These are phyloP conservation scores for Aspergillus sergii DNA, from an alignment of 2,329 filamentous ascomycete genomes.

Conservation along the genomic window DNA sequence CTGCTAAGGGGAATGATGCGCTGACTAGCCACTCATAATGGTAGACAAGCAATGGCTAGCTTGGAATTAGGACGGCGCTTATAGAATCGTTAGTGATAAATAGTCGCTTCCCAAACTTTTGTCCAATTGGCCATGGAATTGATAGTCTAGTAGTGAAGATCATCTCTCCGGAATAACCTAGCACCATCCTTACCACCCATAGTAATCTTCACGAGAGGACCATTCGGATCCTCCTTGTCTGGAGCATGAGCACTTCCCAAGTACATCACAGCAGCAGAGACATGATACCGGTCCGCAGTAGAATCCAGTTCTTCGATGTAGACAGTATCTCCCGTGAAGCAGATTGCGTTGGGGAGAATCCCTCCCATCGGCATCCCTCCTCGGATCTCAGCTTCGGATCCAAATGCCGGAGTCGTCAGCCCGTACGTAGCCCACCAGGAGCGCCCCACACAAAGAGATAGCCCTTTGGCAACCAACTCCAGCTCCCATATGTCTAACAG, in stretches of 20 bases:
- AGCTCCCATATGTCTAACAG: too few relatives aligned
- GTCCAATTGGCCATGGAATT: too few relatives aligned
- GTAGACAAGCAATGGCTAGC: too few relatives aligned
- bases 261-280: constrained; percentile 47
- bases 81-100: too few relatives aligned
- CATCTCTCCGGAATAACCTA: constrained; percentile 32
- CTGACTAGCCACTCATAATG: too few relatives aligned
- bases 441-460: too few relatives aligned
- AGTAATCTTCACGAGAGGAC: constrained; percentile 41
- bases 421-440: too few relatives aligned
- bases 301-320: constrained; percentile 46
- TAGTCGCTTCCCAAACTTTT: too few relatives aligned
- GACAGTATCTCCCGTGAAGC: constrained; percentile 54
- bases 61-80: too few relatives aligned
- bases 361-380: neutral
- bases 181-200: constrained; percentile 50
- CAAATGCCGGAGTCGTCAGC: neutral
- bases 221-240: constrained; percentile 16
- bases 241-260: constrained; percentile 37
- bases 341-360: constrained; percentile 48
- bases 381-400: neutral
- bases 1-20: too few relatives aligned
- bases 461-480: too few relatives aligned
- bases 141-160: too few relatives aligned
- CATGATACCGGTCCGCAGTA: constrained; percentile 41